These are phyloP conservation scores for Lecanosticta acicola DNA, from an alignment of 2,329 filamentous ascomycete species.

Conservation along the genomic window DNA sequence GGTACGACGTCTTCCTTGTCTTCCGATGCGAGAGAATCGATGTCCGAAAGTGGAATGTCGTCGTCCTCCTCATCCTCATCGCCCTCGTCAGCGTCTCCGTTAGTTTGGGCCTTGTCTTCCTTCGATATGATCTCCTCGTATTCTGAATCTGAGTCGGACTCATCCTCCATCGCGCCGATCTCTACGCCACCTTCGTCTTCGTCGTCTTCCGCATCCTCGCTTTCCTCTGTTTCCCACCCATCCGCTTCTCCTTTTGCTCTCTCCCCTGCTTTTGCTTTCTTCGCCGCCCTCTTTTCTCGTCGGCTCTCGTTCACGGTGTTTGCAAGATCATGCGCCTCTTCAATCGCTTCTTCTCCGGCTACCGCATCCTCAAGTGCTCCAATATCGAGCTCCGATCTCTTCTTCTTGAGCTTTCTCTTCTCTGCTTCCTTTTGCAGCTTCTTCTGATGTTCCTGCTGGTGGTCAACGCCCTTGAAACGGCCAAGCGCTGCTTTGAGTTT, in stretches of 20 bases:
- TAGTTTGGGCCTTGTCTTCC: conserved; percentile 40
- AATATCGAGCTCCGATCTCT: conserved; percentile 27
- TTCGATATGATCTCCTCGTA: conserved; percentile 26
- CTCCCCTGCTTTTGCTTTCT: conserved; percentile 30
- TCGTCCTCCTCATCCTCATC: conserved; percentile 71
- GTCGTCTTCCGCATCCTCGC: conserved; percentile 31
- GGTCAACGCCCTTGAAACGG: conserved; percentile 57
- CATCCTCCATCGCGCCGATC: conserved; percentile 31
- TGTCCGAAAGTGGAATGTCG: conserved; percentile 83
- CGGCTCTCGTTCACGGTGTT: conserved; percentile 14
- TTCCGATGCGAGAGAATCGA: conserved; percentile 70
- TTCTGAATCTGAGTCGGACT: conserved; percentile 33
- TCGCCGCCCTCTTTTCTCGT: conserved; percentile 22
- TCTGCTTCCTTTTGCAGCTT: conserved; percentile 50
- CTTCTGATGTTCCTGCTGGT: conserved; percentile 61
- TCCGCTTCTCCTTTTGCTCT: conserved; percentile 24
- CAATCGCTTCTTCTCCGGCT: conserved; percentile 25
- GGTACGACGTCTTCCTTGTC: conserved; percentile 83
- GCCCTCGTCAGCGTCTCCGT: conserved; percentile 44
- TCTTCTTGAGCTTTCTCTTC: conserved; percentile 41
- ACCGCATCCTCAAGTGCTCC: conserved; percentile 24
- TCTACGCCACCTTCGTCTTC: conserved; percentile 39
- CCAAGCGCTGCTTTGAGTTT: conserved; percentile 57
- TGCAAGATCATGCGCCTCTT: conserved; percentile 18
- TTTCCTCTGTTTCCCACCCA: conserved; percentile 30